A percentile compares a stretch with the other conserved stretches of the same genome.
Evolutionary conservation across 148 eudicot species (phyloP).

Genomic region (Fagopyrum tataricum): DNA sequence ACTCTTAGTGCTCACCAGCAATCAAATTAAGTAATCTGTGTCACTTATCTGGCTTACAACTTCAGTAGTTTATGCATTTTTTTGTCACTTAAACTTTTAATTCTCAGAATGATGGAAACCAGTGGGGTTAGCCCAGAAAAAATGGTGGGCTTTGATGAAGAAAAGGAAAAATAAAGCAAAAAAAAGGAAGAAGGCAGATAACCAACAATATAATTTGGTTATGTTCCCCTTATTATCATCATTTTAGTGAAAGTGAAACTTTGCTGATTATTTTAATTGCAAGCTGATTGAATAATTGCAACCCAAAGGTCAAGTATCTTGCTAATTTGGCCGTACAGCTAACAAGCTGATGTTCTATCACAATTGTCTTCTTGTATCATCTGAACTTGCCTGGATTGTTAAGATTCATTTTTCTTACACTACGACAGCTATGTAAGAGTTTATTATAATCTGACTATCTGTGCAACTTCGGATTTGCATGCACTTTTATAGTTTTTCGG

Average conservation of each 20-base stretch:
- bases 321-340: neutral
- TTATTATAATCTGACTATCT: neutral
- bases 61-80: constrained; percentile 10
- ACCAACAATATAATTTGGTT: constrained; percentile 6
- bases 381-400: neutral
- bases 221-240: constrained; percentile 3
- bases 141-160: constrained; percentile 8
- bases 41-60: constrained; percentile 10
- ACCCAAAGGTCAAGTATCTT: neutral
- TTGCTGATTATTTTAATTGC: neutral
- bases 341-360: neutral
- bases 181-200: neutral
- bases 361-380: neutral
- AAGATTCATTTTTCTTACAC: neutral
- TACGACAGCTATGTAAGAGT: neutral
- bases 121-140: constrained; percentile 11
- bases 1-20: neutral
- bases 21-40: neutral
- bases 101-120: constrained; percentile 4
- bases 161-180: constrained; percentile 3
- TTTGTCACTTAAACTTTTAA: neutral
- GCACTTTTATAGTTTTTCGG: neutral
- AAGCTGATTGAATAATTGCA: constrained; percentile 10
- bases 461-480: neutral
- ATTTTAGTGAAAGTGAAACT: neutral